Evolutionary conservation across 495 filamentous ascomycete species (phyloP).

Genomic region (Aspergillus avenaceus): DNA sequence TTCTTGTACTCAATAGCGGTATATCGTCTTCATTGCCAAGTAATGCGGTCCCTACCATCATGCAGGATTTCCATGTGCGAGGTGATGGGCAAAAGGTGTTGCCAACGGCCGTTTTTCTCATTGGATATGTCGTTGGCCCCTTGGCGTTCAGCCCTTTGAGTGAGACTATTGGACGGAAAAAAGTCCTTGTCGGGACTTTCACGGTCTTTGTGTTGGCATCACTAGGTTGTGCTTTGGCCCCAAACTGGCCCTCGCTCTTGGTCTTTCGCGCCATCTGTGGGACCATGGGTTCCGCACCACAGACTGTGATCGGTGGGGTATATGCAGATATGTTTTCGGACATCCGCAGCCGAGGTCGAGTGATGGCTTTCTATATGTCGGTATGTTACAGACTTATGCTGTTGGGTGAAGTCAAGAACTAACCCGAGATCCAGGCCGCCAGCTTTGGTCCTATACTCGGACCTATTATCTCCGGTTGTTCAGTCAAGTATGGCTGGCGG

Average conservation of each 20-base stretch:
- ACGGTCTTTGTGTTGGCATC: slow-evolving; percentile 62
- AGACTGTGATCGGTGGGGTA: slow-evolving; percentile 67
- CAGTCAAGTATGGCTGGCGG: slow-evolving; percentile 55
- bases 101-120: slow-evolving; percentile 69
- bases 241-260: slow-evolving; percentile 61
- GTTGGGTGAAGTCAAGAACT: no score
- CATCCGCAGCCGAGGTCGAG: slow-evolving; percentile 56
- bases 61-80: slow-evolving; percentile 35
- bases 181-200: slow-evolving; percentile 59
- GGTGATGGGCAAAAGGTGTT: slow-evolving; percentile 51
- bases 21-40: slow-evolving; percentile 65
- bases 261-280: slow-evolving; percentile 67
- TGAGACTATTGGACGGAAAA: slow-evolving; percentile 65
- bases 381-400: slow-evolving; percentile 37
- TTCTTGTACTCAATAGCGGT: slow-evolving; percentile 67
- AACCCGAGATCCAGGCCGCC: slow-evolving; percentile 42
- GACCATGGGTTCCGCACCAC: slow-evolving; percentile 60
- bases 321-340: slow-evolving; percentile 69
- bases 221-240: slow-evolving; percentile 64
- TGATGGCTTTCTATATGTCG: slow-evolving; percentile 69
- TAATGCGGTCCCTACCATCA: slow-evolving; percentile 53
- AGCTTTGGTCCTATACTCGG: slow-evolving; percentile 64
- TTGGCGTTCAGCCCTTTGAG: slow-evolving; percentile 65
- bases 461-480: slow-evolving; percentile 64
- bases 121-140: slow-evolving; percentile 67